Percentiles rank a stretch among this genome's conserved stretches.
Conservation (phyloP, 495 filamentous ascomycete species). For the Astrothelium subdiscretum region DNA sequence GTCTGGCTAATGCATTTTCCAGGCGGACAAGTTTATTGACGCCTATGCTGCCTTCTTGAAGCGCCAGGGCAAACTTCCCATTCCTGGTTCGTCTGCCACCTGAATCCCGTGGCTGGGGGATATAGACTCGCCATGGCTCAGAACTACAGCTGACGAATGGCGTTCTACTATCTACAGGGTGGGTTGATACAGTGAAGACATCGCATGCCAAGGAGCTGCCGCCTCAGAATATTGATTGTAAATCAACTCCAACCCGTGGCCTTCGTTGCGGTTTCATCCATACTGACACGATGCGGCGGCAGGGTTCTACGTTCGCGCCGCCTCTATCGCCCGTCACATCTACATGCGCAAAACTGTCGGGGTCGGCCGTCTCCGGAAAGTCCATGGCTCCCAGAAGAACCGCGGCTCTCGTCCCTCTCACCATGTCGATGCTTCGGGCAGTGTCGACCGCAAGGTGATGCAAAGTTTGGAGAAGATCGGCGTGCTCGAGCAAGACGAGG, state of each 20-base stretch:
- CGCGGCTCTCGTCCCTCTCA: slow-evolving; percentile 81
- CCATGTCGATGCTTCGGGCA: slow-evolving; percentile 90
- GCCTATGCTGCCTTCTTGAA: slow-evolving; percentile 97
- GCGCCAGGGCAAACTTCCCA: slow-evolving; percentile 95
- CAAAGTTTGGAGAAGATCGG: slow-evolving; percentile 98
- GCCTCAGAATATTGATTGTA: slow-evolving; percentile 93
- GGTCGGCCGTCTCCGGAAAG: slow-evolving; percentile 83
- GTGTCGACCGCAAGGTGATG: slow-evolving; percentile 90
- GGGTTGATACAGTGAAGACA: slow-evolving; percentile 99
- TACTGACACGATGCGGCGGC: slow-evolving; percentile 1
- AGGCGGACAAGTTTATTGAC: slow-evolving; percentile 90
- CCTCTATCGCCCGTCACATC: slow-evolving; percentile 90
- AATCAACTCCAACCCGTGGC: slow-evolving; percentile 17
- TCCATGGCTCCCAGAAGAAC: slow-evolving; percentile 94
- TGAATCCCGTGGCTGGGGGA: slow-evolving; percentile 34
- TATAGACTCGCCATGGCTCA: slow-evolving; percentile 11
- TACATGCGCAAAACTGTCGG: slow-evolving; percentile 99
- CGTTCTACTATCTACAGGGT: slow-evolving; percentile 45
- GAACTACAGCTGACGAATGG: slow-evolving; percentile 23
- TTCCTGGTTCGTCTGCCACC: slow-evolving; percentile 54
- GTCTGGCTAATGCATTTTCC: neutral
- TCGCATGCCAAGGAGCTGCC: slow-evolving; percentile 91
- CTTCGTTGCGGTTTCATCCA: too few species aligned
- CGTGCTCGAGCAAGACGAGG: slow-evolving; percentile 90
- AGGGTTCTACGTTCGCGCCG: slow-evolving; percentile 94